Evolutionary conservation across 441 rosid species (phyloP).

Genomic region (Pelargonium citronellum): DNA sequence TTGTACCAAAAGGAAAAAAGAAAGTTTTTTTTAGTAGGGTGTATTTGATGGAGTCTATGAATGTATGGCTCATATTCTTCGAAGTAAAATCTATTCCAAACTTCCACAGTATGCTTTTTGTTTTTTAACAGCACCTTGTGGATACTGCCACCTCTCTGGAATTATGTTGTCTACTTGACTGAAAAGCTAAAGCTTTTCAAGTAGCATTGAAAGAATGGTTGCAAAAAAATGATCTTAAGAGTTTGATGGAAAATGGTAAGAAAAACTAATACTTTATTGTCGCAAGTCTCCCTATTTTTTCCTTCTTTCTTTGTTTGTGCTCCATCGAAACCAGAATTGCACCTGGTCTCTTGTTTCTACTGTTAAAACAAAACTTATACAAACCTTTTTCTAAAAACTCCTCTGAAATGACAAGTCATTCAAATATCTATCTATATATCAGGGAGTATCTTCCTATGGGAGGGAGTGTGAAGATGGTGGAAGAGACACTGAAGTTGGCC

Average conservation of each 20-base stretch:
- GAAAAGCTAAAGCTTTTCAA: neutral
- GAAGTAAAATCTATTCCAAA: neutral
- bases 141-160: neutral
- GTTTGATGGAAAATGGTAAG: neutral
- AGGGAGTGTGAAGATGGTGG: slow-evolving; percentile 83
- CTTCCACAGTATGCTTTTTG: neutral
- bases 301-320: slow-evolving; percentile 1
- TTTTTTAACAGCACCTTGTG: neutral
- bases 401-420: slow-evolving; percentile 3
- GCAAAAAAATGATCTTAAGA: neutral
- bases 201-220: neutral
- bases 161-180: neutral
- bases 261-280: neutral
- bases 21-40: neutral
- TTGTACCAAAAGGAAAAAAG: neutral
- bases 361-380: neutral
- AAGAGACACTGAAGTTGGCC: slow-evolving; percentile 82
- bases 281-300: neutral
- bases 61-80: neutral
- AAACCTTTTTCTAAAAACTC: neutral
- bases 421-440: slow-evolving; percentile 12
- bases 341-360: neutral
- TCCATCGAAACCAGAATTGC: neutral
- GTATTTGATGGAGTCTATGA: neutral
- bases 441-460: slow-evolving; percentile 99